Base-by-base conservation (phyloP, 1,139 yeast species). In the Scheffersomyces parashehatae region DNA sequence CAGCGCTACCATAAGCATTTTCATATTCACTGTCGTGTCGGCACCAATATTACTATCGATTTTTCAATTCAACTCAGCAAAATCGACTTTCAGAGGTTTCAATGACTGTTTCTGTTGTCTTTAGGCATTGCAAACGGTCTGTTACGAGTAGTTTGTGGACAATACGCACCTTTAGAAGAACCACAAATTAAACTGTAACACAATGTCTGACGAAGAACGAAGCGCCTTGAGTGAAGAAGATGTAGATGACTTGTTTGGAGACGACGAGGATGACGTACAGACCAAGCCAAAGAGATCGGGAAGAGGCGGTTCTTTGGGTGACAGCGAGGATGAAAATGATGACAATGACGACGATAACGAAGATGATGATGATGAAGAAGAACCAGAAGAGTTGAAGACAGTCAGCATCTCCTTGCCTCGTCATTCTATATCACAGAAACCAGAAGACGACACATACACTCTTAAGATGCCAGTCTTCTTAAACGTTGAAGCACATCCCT, bases 391-490 rank as follows among this genome's bases (percentile, higher is more conserved):
- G 46, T 62, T 77, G 42, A 82, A 74, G 45, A 71, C 73, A 15
- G 72, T 80, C 12, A 85, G 84, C 44, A 71, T 87, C 33, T 81
- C 88, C 8, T 65, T 89, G 38, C 86, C 95, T 3, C 81, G 95
- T 58, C 96, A 88, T 60, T 86, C 86, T 28, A 68, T 81, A 29
- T 66, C 80, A 3, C 77, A 74, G 39, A 56, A 59, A 28, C 49
- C 67, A 3, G 75, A 70, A 43, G 57, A 57, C 1, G 78, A 76
- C 36, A 73, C 82, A 3, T 80, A 76, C 52, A 70, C 78, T 47
- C 79, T 88, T 46, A 85, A 85, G 50, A 70, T 91, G 51, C 99
- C 98, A 2, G 83, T 88, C 24, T 91, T 88, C 56, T 68, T 93
- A 50, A 82, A 81, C 43, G 82, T 90, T 32, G 96, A 90, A 48